Evolutionary conservation across 768 basidiomycete genomes (phyloP), one percentile per base, ranked within the genome.

Genomic region (Mycena pura): DNA sequence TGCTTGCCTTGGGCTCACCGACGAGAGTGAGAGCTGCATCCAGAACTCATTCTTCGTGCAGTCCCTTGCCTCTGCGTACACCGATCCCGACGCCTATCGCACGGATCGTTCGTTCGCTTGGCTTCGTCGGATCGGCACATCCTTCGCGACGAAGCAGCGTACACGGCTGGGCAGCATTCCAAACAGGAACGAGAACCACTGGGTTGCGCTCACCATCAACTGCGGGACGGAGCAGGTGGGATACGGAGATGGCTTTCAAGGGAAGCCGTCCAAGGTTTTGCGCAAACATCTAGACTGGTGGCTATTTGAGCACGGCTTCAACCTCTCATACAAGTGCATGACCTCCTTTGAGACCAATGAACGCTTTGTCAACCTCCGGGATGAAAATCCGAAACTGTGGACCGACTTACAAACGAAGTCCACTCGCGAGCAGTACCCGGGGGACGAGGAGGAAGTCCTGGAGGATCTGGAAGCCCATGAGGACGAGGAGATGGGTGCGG

Each of bases 301-400:
- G 57, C 11, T 58, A 7, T 58, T 58, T 22, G 48, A 58, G 48
- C 57, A 58, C 21, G 53, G 66, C 5, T 41, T 69, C 65, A 64
- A 69, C 36, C 52, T 69, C 13, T 69, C 65, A 10, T 62, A 50
- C 17, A 54, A 50, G 8, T 59, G 48, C 41, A 43, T 69, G 34
- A 65, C 66, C 21, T 65, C 64, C 2, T 54, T 28, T 10, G 60
- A 46, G 2, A 56, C 60, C 3, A 45, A 27, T 54, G 47, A 54
- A 9, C 34, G 21, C 21, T 45, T 61, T 3, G 24, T 50, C 36
- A 43, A 32, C 17, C 45, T 60, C 3, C 38, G 49, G 14, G 25
- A 48, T 11, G 52, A 34, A 6, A 46, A 60, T 10, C 59, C 51
- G 0, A 21, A 39, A 14, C 31, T 61, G 1, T 63, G 51, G 38